A percentile compares a stretch with the other conserved stretches of the same genome.
Conservation (phyloP, 257 asterid species). For the Craterostigma plantagineum region DNA sequence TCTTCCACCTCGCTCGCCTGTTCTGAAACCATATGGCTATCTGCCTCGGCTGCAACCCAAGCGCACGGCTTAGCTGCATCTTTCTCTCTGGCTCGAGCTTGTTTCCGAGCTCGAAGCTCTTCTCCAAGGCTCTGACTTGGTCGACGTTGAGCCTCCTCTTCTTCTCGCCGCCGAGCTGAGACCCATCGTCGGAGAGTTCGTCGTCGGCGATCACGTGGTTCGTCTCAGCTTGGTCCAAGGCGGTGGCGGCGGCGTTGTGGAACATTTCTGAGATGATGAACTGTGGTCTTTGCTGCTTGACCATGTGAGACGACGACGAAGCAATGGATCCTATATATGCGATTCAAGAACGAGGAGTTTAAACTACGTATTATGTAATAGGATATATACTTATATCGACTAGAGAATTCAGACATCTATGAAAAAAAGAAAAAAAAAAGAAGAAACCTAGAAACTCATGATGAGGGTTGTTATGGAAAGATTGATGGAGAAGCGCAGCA, state of each 20-base stretch:
- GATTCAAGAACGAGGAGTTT: too few species aligned
- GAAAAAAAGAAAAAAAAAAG: too few species aligned
- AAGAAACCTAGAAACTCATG: slow-evolving; percentile 21
- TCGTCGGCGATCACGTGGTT: slow-evolving; percentile 10
- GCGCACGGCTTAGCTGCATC: slow-evolving; percentile 42
- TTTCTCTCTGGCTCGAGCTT: slow-evolving; percentile 52
- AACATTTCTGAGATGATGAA: too few species aligned
- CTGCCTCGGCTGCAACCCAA: slow-evolving; percentile 53
- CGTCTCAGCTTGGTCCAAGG: too few species aligned
- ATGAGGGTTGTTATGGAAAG: slow-evolving; percentile 7
- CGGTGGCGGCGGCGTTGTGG: slow-evolving; percentile 9
- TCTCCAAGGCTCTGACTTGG: slow-evolving; percentile 38
- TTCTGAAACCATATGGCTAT: slow-evolving; percentile 53
- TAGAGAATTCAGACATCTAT: too few species aligned
- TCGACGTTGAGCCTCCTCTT: slow-evolving; percentile 43
- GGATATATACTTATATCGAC: too few species aligned
- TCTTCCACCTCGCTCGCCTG: slow-evolving; percentile 50
- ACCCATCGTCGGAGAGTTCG: slow-evolving; percentile 49
- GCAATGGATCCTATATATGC: too few species aligned
- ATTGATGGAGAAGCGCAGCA: slow-evolving; percentile 10
- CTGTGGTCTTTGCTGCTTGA: too few species aligned
- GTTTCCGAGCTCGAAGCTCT: slow-evolving; percentile 33
- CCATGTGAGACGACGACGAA: too few species aligned
- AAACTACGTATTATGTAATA: too few species aligned
- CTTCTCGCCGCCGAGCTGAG: slow-evolving; percentile 29